phyloP scores from a whole-genome alignment of 768 basidiomycete species.

The Serpula lacrymans region DNA sequence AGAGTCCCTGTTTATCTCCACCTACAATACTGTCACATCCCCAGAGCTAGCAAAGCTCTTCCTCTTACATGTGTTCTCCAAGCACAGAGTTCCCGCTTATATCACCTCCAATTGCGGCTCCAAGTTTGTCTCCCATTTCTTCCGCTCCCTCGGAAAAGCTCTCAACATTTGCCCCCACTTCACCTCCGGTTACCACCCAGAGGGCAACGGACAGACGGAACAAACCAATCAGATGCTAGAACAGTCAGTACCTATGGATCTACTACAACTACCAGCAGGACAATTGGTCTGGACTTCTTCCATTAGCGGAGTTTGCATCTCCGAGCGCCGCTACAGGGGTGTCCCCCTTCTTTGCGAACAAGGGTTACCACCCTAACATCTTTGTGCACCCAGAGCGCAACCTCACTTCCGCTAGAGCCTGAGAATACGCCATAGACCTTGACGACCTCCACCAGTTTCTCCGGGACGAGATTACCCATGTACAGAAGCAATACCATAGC shows the following conservation, averaged over 20 bases:
- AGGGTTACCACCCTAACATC: slow-evolving; percentile 22
- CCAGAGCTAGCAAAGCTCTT: slow-evolving; percentile 8
- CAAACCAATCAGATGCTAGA: slow-evolving; percentile 14
- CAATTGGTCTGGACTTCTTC: slow-evolving; percentile 30
- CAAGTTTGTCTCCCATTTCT: slow-evolving; percentile 32
- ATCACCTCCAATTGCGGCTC: slow-evolving; percentile 33
- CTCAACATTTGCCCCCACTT: slow-evolving; percentile 21
- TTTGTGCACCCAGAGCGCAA: slow-evolving; percentile 11
- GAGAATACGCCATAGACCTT: slow-evolving; percentile 18
- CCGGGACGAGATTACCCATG: slow-evolving; percentile 10
- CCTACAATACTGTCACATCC: slow-evolving; percentile 7
- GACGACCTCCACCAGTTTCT: slow-evolving; percentile 14
- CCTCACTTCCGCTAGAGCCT: slow-evolving; percentile 13
- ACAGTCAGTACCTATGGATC: slow-evolving; percentile 25
- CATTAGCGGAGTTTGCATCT: slow-evolving; percentile 28
- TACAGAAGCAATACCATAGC: slow-evolving; percentile 11
- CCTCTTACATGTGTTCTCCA: slow-evolving; percentile 15
- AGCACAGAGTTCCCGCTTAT: slow-evolving; percentile 20
- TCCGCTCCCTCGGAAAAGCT: slow-evolving; percentile 20
- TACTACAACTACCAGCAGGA: slow-evolving; percentile 27
- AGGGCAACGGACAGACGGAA: slow-evolving; percentile 20
- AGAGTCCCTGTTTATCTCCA: slow-evolving; percentile 25
- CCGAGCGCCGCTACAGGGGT: slow-evolving; percentile 22
- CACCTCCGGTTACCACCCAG: slow-evolving; percentile 23
- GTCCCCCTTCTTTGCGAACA: slow-evolving; percentile 30